Conservation (phyloP, 108 stramenopile species). For the Discostella stelligeroides region DNA sequence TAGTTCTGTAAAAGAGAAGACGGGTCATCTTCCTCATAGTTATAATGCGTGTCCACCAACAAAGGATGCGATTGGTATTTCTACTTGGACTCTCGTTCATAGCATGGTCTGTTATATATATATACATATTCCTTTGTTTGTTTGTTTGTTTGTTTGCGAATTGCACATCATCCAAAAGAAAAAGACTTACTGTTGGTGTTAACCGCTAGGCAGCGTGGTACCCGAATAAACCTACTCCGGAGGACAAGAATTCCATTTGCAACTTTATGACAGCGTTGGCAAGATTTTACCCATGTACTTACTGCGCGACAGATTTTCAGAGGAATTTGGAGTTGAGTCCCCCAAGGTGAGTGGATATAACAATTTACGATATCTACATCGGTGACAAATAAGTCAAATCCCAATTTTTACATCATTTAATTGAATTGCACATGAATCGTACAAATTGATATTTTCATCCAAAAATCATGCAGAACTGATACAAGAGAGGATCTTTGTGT, state of each 20-base stretch:
- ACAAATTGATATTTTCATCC: no score
- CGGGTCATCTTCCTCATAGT: background rate
- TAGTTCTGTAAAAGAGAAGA: slow-evolving; percentile 6
- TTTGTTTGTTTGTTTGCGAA: background rate
- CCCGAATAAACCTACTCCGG: slow-evolving; percentile 71
- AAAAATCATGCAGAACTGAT: slow-evolving; percentile 55
- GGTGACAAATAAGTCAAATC: no score
- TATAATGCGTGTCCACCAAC: slow-evolving; percentile 70
- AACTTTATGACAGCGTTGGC: slow-evolving; percentile 71
- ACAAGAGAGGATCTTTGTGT: slow-evolving; percentile 75
- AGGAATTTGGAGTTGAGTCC: slow-evolving; percentile 67
- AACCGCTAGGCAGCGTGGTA: slow-evolving; percentile 78
- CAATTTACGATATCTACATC: no score
- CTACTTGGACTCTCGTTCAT: slow-evolving; percentile 82
- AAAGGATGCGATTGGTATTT: slow-evolving; percentile 67
- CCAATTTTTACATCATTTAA: no score
- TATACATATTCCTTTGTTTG: background rate
- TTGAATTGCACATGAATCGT: no score
- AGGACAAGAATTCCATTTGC: slow-evolving; percentile 63
- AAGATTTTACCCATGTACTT: slow-evolving; percentile 85
- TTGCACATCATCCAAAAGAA: background rate
- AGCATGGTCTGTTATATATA: slow-evolving; percentile 81
- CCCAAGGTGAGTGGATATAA: slow-evolving; percentile 44
- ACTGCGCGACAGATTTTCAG: slow-evolving; percentile 83
- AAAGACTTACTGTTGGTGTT: background rate